Base-by-base conservation (phyloP, 1,139 yeast genomes). In the Yamadazyma dushanensis region DNA sequence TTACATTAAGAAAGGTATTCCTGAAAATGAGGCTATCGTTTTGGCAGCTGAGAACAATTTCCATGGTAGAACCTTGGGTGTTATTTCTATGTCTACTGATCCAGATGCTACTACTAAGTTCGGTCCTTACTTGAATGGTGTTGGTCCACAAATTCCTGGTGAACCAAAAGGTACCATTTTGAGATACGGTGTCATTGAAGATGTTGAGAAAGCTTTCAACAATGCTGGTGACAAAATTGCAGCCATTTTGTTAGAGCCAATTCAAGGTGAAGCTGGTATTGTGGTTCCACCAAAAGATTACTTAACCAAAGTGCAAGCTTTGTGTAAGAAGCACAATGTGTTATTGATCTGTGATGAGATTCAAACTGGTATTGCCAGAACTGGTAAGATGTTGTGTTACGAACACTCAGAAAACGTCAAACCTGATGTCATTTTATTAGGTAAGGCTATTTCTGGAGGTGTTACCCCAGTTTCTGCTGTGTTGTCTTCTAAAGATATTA, bases 261-360 rank as follows among this genome's bases (percentile, higher is more conserved):
- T 90, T 55, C 98, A 90, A 65, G 98, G 98, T 60, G 98, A 90
- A 64, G 98, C 98, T 24, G 98, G 97, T 52, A 90, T 90, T 49
- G 95, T 90, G 25, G 96, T 90, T 18, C 97, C 97, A 37, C 95
- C 94, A 46, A 68, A 63, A 37, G 95, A 78, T 53, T 90, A 90
- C 68, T 76, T 90, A 49, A 64, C 81, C 39, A 68, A 72, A 50
- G 96, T 90, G 23, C 78, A 78, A 50, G 79, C 67, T 40, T 73
- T 90, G 45, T 89, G 97, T 70, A 80, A 78, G 56, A 69, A 88
- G 64, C 74, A 90, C 74, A 88, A 90, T 54, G 89, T 87, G 19
- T 71, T 90, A 56, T 75, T 90, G 53, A 90, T 90, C 63, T 88
- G 96, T 58, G 97, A 92, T 61, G 98, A 90, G 70, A 88, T 92